Evolutionary conservation across 768 basidiomycete genomes (phyloP).

Genomic region (Kondoa subrosea): DNA sequence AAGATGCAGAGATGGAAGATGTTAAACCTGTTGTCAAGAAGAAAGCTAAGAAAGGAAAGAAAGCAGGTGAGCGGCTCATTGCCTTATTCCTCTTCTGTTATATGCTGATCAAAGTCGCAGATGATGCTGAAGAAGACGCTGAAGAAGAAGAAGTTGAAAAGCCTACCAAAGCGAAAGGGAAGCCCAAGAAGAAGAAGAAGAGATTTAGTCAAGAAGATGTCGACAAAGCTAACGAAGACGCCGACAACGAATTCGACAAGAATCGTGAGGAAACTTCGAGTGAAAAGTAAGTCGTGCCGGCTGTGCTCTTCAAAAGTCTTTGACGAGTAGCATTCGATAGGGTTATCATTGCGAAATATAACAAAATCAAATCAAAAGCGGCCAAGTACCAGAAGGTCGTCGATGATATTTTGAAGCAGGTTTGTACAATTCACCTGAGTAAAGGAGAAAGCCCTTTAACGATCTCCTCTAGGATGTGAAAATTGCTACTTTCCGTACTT

Average conservation of each 20-base stretch:
- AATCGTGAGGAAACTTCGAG: constrained; percentile 70
- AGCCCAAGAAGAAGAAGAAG: constrained; percentile 5
- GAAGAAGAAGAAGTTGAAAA: constrained; percentile 40
- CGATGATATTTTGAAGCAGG: constrained; percentile 63
- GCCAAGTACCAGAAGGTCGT: too few species aligned
- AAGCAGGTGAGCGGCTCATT: not conserved
- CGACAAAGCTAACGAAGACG: constrained; percentile 48
- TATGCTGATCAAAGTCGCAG: constrained; percentile 9
- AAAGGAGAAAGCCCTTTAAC: too few species aligned
- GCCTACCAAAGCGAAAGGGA: not conserved
- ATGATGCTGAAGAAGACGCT: constrained; percentile 48
- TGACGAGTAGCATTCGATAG: constrained; percentile 19
- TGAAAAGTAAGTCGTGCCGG: constrained; percentile 34
- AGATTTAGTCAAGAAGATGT: constrained; percentile 36
- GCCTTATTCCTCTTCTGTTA: too few species aligned
- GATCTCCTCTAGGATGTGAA: constrained; percentile 71
- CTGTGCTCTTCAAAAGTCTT: constrained; percentile 22
- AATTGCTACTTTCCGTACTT: constrained; percentile 69
- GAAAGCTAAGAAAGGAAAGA: constrained; percentile 9
- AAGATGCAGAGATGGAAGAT: not conserved
- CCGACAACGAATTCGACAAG: constrained; percentile 59
- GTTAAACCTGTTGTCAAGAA: not conserved
- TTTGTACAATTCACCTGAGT: too few species aligned
- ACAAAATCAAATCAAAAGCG: too few species aligned
- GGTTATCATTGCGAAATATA: constrained; percentile 6